Conservation (phyloP, 169 alveolate genomes). For the Plasmodium cynomolgi region DNA sequence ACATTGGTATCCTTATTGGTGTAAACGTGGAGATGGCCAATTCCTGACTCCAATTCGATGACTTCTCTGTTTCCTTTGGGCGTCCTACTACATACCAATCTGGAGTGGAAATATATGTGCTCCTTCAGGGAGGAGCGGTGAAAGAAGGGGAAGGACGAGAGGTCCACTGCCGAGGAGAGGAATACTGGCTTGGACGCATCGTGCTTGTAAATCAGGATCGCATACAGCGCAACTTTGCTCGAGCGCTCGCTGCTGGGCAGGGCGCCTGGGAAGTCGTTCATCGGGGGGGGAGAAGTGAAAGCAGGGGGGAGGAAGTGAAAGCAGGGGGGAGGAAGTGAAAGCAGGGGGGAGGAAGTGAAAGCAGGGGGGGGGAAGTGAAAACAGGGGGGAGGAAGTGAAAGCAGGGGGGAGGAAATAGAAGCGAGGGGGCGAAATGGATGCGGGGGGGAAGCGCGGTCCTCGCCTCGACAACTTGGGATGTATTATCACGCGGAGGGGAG, state of each 20-base stretch:
- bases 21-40: constrained; percentile 84
- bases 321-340: background rate
- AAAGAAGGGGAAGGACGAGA: constrained; percentile 75
- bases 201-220: constrained; percentile 45
- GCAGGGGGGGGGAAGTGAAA: background rate
- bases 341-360: background rate
- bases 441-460: too few species aligned
- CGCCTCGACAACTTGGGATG: too few species aligned
- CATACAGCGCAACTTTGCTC: constrained; percentile 53
- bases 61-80: constrained; percentile 89
- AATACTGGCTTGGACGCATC: constrained; percentile 46
- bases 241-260: constrained; percentile 38
- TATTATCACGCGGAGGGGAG: background rate
- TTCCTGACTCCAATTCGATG: constrained; percentile 88
- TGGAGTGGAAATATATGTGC: constrained; percentile 83
- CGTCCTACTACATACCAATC: constrained; percentile 88
- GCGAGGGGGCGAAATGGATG: too few species aligned
- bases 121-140: constrained; percentile 87
- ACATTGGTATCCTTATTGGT: constrained; percentile 33
- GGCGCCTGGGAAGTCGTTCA: constrained; percentile 28
- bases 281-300: background rate
- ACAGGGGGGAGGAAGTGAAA: background rate
- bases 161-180: constrained; percentile 52
- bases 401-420: background rate
- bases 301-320: background rate